Evolutionary conservation across 1,284 basidiomycete species (phyloP).

Genomic region (Ustilago esculenta): DNA sequence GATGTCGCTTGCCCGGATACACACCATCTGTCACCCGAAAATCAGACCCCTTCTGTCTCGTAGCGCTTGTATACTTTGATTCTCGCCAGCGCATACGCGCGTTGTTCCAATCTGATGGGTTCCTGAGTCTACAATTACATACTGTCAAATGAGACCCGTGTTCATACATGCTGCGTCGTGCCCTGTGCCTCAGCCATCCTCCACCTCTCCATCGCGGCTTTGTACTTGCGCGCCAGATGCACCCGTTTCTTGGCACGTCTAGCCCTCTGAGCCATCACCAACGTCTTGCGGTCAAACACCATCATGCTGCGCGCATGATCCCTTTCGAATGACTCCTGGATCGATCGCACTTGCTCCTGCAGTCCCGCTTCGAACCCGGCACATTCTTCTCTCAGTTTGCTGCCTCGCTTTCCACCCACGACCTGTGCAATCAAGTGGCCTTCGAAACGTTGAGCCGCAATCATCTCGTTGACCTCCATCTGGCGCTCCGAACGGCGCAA

Average conservation of each 20-base stretch:
- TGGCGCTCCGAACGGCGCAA: constrained; percentile 29
- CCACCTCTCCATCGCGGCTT: constrained; percentile 16
- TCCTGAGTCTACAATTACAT: too few relatives aligned
- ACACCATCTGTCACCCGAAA: too few relatives aligned
- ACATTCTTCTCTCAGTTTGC: neutral
- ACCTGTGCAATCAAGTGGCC: neutral
- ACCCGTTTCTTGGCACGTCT: constrained; percentile 38
- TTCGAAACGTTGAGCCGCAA: constrained; percentile 16
- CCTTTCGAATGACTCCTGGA: constrained; percentile 33
- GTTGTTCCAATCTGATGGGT: too few relatives aligned
- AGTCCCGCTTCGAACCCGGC: constrained; percentile 13
- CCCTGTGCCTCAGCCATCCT: neutral
- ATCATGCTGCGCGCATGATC: constrained; percentile 47
- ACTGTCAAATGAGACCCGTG: too few relatives aligned
- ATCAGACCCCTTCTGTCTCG: too few relatives aligned
- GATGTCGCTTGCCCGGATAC: too few relatives aligned
- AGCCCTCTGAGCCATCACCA: constrained; percentile 52
- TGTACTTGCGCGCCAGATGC: constrained; percentile 21
- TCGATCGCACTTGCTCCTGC: constrained; percentile 3
- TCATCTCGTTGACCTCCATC: constrained; percentile 45
- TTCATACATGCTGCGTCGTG: neutral
- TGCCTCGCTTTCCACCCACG: neutral
- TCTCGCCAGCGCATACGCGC: too few relatives aligned
- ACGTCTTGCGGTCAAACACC: constrained; percentile 48
- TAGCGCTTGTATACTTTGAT: too few relatives aligned